Evolutionary conservation across 768 basidiomycete genomes (phyloP).

Genomic region (Lactarius evosmus): DNA sequence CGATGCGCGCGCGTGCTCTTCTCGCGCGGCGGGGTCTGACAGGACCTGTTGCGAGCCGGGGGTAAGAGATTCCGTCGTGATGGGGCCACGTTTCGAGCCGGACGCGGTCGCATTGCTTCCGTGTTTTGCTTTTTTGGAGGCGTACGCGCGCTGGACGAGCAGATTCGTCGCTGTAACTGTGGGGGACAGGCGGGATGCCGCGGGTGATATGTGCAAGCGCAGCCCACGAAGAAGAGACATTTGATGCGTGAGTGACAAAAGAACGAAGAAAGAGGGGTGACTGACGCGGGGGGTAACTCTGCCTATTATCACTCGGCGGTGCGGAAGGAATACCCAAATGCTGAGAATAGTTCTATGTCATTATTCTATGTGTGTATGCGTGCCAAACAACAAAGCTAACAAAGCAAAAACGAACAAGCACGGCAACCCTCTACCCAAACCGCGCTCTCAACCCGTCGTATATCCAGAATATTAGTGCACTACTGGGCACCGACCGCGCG

Average conservation of each 20-base stretch:
- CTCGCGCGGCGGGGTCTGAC: slow-evolving; percentile 45
- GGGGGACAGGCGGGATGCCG: neutral
- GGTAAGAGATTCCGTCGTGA: slow-evolving; percentile 55
- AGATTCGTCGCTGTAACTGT: neutral
- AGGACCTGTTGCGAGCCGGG: slow-evolving; percentile 68
- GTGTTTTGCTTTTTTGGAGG: slow-evolving; percentile 24
- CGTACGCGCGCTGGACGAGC: slow-evolving; percentile 14
- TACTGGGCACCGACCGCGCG: slow-evolving; percentile 79
- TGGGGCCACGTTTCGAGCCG: slow-evolving; percentile 18
- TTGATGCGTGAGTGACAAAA: neutral
- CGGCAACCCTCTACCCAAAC: slow-evolving; percentile 41
- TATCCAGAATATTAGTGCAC: slow-evolving; percentile 89
- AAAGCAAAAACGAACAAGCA: neutral
- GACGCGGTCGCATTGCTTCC: neutral
- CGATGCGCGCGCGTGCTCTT: slow-evolving; percentile 62
- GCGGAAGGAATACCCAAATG: neutral
- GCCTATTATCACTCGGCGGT: neutral
- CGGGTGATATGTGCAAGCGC: neutral
- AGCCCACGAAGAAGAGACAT: slow-evolving; percentile 14
- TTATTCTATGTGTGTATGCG: slow-evolving; percentile 6
- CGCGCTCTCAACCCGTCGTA: slow-evolving; percentile 70
- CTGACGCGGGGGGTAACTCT: neutral
- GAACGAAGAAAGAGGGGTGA: neutral
- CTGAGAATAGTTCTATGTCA: neutral
- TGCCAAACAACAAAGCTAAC: slow-evolving; percentile 1